Evolutionary conservation across 2,329 filamentous ascomycete genomes (phyloP), one percentile per base, ranked within the genome.

Genomic region (Beauveria caledonica): DNA sequence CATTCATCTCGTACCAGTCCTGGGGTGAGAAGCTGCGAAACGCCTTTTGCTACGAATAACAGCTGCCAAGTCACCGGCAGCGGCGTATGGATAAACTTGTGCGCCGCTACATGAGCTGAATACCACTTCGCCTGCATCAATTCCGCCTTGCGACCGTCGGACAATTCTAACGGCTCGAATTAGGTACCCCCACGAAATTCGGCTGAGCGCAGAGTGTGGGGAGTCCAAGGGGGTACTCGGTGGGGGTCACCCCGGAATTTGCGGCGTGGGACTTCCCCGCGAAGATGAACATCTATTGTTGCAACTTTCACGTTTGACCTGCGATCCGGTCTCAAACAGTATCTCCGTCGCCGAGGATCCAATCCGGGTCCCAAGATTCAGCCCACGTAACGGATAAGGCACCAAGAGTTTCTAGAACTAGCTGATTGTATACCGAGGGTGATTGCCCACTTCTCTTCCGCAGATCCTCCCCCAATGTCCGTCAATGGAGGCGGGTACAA

Each of bases 401-500:
- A 17, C 17, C 5, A 13, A 27, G 13, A 21, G 8, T 17, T n/a
- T 27, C 15, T 36, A 36, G 33, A 40, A 36, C n/a, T 11, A 23
- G 19, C 17, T 23, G 25, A 13, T 33, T 25, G 11, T 17, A 51
- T 48, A 29, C 29, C 29, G 19, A 49, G 49, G 42, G 40, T 40
- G 29, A 25, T 39, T 48, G 49, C 50, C 49, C 49, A 29, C 48
- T 51, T 23, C 17, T 44, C 21, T 9, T 17, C 17, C 40, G 15
- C 39, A 25, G n/a, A 48, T 3, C n/a, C 36, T 15, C 10, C 48
- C 27, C 27, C n/a, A 23, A 53, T 54, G 50, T 60, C 58, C 50
- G 58, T 40, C 49, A 54, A 54, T 44, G 50, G 57, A n/a, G 62
- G 64, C 60, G 66, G 64, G 39, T 80, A 81, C 69, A 80, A 80